A percentile compares a stretch with the other conserved stretches of the same genome.
These are phyloP conservation scores for Mycena olivaceomarginata DNA, from an alignment of 768 basidiomycete species.

Conservation along the genomic window DNA sequence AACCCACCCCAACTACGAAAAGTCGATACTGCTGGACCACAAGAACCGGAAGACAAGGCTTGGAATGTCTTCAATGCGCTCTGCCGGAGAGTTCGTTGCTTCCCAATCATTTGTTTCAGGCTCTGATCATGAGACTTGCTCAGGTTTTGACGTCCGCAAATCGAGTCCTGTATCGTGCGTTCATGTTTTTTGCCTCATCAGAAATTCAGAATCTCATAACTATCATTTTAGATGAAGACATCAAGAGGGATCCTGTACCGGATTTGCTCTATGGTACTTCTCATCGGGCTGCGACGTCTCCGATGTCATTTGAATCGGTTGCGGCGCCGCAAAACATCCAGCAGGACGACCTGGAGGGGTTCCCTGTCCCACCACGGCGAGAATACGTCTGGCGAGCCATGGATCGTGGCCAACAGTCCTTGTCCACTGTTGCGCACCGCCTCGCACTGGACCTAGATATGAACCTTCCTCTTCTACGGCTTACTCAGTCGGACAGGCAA, in stretches of 20 bases:
- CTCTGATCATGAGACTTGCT: not conserved
- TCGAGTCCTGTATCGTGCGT: not conserved
- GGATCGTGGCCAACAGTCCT: not conserved
- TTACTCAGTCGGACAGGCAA: not conserved
- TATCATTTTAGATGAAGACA: not conserved
- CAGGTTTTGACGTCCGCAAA: not conserved
- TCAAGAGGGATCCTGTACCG: not conserved
- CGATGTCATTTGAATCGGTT: not conserved
- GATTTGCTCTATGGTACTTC: not conserved
- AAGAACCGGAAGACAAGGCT: not conserved
- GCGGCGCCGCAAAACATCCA: not conserved
- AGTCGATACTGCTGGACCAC: not conserved
- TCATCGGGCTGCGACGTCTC: not conserved
- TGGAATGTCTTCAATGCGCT: not conserved
- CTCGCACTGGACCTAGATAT: not conserved
- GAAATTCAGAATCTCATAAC: not conserved
- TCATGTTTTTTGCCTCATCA: not conserved
- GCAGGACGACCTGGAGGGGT: not conserved
- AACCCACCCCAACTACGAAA: not conserved
- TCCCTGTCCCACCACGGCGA: not conserved
- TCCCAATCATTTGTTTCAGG: not conserved
- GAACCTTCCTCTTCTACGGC: not conserved
- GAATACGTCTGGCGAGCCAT: slow-evolving; percentile 2
- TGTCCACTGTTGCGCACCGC: not conserved
- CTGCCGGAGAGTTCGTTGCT: not conserved